These are phyloP conservation scores for Coprinopsis cinerea DNA, from an alignment of 768 basidiomycete genomes.

Conservation along the genomic window DNA sequence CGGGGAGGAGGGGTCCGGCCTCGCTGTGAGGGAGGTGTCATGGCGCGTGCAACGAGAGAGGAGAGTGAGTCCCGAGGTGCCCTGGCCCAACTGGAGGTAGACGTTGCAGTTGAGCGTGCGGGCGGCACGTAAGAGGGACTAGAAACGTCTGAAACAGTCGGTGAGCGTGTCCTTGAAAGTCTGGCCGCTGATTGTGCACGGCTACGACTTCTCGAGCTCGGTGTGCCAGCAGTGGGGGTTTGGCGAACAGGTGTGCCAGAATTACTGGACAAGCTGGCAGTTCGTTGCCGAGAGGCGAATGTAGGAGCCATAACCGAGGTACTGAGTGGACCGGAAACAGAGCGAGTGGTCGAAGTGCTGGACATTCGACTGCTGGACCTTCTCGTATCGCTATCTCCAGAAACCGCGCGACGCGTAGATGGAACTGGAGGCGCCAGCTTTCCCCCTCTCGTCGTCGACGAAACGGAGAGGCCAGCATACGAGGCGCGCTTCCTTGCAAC, in stretches of 20 bases:
- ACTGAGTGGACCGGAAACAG: constrained; percentile 62
- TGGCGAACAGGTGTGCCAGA: constrained; percentile 26
- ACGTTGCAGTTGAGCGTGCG: constrained; percentile 36
- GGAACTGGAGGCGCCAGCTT: constrained; percentile 38
- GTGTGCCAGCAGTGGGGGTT: constrained; percentile 16
- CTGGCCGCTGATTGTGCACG: constrained; percentile 29
- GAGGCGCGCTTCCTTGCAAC: constrained; percentile 22
- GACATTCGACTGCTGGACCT: constrained; percentile 60
- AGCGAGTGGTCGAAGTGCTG: constrained; percentile 47
- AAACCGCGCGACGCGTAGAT: constrained; percentile 42
- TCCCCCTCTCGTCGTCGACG: constrained; percentile 23
- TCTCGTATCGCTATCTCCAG: constrained; percentile 39
- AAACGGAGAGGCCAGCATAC: constrained; percentile 26
- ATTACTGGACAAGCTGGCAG: constrained; percentile 52
- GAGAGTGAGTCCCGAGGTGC: constrained; percentile 62
- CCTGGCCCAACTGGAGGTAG: constrained; percentile 61
- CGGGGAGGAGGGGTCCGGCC: constrained; percentile 34
- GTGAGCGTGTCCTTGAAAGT: constrained; percentile 44
- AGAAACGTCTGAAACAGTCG: constrained; percentile 50
- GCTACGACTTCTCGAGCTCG: constrained; percentile 38
- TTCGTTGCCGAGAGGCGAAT: constrained; percentile 80
- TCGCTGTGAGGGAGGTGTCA: constrained; percentile 49
- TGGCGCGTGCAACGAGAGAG: constrained; percentile 30
- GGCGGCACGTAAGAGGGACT: constrained; percentile 36
- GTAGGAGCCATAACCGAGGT: constrained; percentile 56